A percentile compares a stretch with the other conserved stretches of the same genome.
Evolutionary conservation across 352 stramenopile species (phyloP).

Genomic region (Phytophthora aleatoria): DNA sequence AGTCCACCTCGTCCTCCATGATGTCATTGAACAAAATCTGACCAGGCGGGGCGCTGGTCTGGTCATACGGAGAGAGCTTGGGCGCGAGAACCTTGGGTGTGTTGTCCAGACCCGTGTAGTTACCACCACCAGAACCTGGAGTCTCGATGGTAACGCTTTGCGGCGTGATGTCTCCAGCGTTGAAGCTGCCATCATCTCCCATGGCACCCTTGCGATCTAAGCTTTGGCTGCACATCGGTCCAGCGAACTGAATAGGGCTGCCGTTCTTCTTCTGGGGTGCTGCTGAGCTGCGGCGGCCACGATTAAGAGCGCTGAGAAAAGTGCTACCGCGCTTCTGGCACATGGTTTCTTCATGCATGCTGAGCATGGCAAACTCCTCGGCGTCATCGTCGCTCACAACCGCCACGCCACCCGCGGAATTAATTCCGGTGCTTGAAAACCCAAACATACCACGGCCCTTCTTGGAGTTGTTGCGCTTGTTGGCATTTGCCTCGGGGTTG

Average conservation of each 20-base stretch:
- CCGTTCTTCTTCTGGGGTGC: slow-evolving; percentile 33
- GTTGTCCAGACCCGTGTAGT: slow-evolving; percentile 39
- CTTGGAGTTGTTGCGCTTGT: slow-evolving; percentile 30
- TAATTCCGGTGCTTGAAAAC: slow-evolving; percentile 35
- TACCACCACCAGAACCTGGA: slow-evolving; percentile 27
- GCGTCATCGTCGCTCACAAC: slow-evolving; percentile 48
- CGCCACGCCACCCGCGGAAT: slow-evolving; percentile 27
- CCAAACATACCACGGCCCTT: slow-evolving; percentile 39
- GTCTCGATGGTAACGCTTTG: slow-evolving; percentile 38
- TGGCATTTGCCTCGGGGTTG: slow-evolving; percentile 23
- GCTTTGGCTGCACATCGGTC: slow-evolving; percentile 52
- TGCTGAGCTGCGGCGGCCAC: slow-evolving; percentile 25
- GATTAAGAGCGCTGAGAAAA: slow-evolving; percentile 51
- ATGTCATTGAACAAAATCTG: slow-evolving; percentile 72
- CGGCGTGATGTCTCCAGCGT: slow-evolving; percentile 30
- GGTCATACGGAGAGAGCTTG: slow-evolving; percentile 23
- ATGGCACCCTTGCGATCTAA: slow-evolving; percentile 44
- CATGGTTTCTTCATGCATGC: slow-evolving; percentile 69
- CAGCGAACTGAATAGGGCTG: slow-evolving; percentile 54
- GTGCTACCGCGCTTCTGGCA: slow-evolving; percentile 49
- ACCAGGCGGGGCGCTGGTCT: slow-evolving; percentile 24
- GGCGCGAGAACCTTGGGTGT: slow-evolving; percentile 28
- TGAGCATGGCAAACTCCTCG: slow-evolving; percentile 85
- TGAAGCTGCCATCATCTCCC: slow-evolving; percentile 23
- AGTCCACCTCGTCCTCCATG: slow-evolving; percentile 55